A percentile compares a stretch with the other conserved stretches of the same genome.
Conservation (phyloP, 2,329 filamentous ascomycete genomes). For the Exserohilum rostratum region DNA sequence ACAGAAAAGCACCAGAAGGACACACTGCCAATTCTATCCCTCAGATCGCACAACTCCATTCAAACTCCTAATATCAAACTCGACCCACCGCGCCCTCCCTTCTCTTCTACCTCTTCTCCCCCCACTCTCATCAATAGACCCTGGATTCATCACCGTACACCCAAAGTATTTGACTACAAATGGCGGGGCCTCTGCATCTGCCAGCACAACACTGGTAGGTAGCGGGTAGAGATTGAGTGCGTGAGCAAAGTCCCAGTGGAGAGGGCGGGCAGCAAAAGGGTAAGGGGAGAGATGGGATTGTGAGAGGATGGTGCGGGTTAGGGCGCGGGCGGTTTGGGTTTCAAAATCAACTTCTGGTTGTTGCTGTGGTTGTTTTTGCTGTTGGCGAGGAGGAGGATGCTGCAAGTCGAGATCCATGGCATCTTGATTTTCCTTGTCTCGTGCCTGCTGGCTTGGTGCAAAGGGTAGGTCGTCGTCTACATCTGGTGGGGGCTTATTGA, state of each 20-base stretch:
- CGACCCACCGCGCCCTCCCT: constrained; percentile 76
- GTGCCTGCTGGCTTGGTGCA: constrained; percentile 16
- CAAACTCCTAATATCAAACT: constrained; percentile 65
- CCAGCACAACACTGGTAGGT: constrained; percentile 80
- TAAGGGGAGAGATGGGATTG: constrained; percentile 91
- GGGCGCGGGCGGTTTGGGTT: constrained; percentile 67
- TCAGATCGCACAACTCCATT: constrained; percentile 36
- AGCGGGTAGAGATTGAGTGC: constrained; percentile 84
- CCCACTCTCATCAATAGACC: constrained; percentile 65
- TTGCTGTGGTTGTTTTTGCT: constrained; percentile 16
- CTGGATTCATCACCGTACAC: constrained; percentile 94
- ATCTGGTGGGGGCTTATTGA: constrained; percentile 59
- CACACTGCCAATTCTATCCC: constrained; percentile 13
- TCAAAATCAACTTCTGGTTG: constrained; percentile 33
- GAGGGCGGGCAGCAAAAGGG: constrained; percentile 75
- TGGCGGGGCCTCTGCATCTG: constrained; percentile 79
- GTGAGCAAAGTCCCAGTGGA: constrained; percentile 86
- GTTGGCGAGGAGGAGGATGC: constrained; percentile 11
- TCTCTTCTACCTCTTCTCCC: constrained; percentile 71
- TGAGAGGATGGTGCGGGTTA: constrained; percentile 90
- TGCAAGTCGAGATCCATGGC: constrained; percentile 56
- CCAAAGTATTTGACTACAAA: constrained; percentile 94
- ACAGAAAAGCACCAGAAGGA: neutral
- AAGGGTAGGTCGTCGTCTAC: constrained; percentile 37
- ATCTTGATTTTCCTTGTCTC: constrained; percentile 22